Evolutionary conservation across 2,329 filamentous ascomycete species (phyloP).

Genomic region (Neoscytalidium dimidiatum): DNA sequence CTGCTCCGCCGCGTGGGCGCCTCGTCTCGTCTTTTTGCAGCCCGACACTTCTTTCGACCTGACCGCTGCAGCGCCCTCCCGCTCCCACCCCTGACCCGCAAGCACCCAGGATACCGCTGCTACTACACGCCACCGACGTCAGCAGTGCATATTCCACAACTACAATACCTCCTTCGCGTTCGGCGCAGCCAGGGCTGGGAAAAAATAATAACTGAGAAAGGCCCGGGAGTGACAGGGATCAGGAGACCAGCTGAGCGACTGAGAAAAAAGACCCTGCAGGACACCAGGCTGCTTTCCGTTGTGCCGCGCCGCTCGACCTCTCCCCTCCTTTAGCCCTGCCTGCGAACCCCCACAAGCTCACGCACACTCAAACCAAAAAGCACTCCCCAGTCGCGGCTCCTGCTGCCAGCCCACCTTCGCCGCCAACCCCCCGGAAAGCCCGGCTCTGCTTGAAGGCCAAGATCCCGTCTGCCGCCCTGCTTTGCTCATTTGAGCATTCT

Average conservation of each 20-base stretch:
- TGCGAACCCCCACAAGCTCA: slow-evolving; percentile 9
- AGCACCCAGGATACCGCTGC: slow-evolving; percentile 4
- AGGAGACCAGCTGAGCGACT: slow-evolving; percentile 15
- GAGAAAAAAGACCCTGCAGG: slow-evolving; percentile 15
- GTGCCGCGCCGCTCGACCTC: slow-evolving; percentile 2
- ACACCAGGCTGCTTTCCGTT: background rate
- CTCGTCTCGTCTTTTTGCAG: slow-evolving; percentile 15
- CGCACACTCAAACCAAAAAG: background rate
- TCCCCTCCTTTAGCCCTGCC: slow-evolving; percentile 6
- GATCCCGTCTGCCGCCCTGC: background rate
- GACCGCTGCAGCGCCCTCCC: background rate
- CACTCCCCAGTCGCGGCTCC: background rate
- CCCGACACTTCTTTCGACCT: slow-evolving; percentile 17
- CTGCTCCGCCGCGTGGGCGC: slow-evolving; percentile 8
- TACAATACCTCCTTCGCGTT: background rate
- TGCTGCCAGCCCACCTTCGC: background rate
- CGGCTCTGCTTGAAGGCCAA: background rate
- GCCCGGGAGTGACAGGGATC: slow-evolving; percentile 11
- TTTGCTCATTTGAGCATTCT: background rate
- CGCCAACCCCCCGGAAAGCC: background rate
- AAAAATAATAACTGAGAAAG: slow-evolving; percentile 12
- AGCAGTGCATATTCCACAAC: background rate
- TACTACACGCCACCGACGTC: slow-evolving; percentile 12
- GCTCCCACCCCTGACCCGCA: slow-evolving; percentile 4
- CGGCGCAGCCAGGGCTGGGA: background rate